phyloP scores from a whole-genome alignment of 1,139 yeast genomes.

The Blastobotrys serpentis region DNA sequence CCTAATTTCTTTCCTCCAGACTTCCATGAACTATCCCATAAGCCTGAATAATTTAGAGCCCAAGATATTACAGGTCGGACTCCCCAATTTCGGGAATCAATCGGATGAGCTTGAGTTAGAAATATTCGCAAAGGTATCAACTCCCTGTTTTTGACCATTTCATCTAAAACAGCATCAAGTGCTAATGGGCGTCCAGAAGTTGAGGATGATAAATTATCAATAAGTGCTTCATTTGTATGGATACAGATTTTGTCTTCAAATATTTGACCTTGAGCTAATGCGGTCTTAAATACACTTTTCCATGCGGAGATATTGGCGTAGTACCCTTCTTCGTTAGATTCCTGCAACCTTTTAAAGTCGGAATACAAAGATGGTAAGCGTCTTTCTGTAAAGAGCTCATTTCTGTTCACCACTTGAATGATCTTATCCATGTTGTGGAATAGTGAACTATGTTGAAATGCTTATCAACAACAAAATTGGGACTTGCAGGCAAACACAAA shows the following conservation, averaged over 20 bases:
- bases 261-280: slow-evolving; percentile 16
- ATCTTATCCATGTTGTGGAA: slow-evolving; percentile 16
- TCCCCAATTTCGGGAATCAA: slow-evolving; percentile 22
- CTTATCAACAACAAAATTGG: too few relatives aligned
- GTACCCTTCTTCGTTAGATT: slow-evolving; percentile 64
- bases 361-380: slow-evolving; percentile 65
- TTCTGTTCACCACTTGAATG: slow-evolving; percentile 24
- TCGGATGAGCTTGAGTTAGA: slow-evolving; percentile 18
- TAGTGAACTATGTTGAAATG: too few relatives aligned
- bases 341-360: slow-evolving; percentile 52
- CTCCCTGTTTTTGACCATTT: slow-evolving; percentile 31
- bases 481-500: too few relatives aligned
- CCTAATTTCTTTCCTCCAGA: slow-evolving; percentile 24
- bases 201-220: slow-evolving; percentile 31
- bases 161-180: slow-evolving; percentile 37
- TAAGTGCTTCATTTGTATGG: slow-evolving; percentile 32
- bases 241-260: slow-evolving; percentile 29
- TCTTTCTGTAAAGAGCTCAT: slow-evolving; percentile 44
- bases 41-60: slow-evolving; percentile 27
- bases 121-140: slow-evolving; percentile 31
- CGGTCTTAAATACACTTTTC: slow-evolving; percentile 40
- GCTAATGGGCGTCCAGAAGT: slow-evolving; percentile 38
- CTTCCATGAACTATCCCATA: slow-evolving; percentile 28
- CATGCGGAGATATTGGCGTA: slow-evolving; percentile 70
- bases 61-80: slow-evolving; percentile 25